A percentile compares a stretch with the other conserved stretches of the same genome.
phyloP scores from a whole-genome alignment of 495 filamentous ascomycete species.

The Hyaloscypha hepaticicola region DNA sequence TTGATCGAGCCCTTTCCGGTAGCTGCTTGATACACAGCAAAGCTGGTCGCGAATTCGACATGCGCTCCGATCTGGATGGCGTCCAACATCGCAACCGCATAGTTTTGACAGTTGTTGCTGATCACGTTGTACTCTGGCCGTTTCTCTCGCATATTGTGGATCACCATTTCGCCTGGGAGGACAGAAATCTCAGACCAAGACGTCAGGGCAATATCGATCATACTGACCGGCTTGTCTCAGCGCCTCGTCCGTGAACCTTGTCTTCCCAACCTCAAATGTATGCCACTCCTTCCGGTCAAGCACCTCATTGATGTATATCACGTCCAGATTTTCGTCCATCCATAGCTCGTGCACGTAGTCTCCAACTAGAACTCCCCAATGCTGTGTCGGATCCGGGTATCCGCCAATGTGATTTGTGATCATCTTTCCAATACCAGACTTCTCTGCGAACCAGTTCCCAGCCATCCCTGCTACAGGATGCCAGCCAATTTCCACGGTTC shows the following conservation, averaged over 20 bases:
- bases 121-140: slow-evolving; percentile 46
- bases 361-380: slow-evolving; percentile 49
- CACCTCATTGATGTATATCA: slow-evolving; percentile 46
- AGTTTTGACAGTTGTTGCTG: slow-evolving; percentile 51
- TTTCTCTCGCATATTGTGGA: slow-evolving; percentile 41
- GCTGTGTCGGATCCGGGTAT: slow-evolving; percentile 50
- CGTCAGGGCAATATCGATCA: slow-evolving; percentile 1
- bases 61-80: slow-evolving; percentile 43
- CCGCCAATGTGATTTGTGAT: slow-evolving; percentile 42
- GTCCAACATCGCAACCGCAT: slow-evolving; percentile 42
- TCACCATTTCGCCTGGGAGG: slow-evolving; percentile 41
- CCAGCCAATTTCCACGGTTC: slow-evolving; percentile 45
- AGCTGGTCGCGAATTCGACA: slow-evolving; percentile 41
- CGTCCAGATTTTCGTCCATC: slow-evolving; percentile 44
- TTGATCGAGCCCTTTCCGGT: slow-evolving; percentile 39
- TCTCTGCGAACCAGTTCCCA: slow-evolving; percentile 46
- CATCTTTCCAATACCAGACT: slow-evolving; percentile 40
- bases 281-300: slow-evolving; percentile 38
- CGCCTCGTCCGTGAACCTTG: slow-evolving; percentile 46
- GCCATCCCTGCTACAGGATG: slow-evolving; percentile 45
- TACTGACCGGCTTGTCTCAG: slow-evolving; percentile 41
- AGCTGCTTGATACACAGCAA: slow-evolving; percentile 41
- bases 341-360: slow-evolving; percentile 45
- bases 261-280: slow-evolving; percentile 43
- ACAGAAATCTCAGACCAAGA: slow-evolving; percentile 9